Evolutionary conservation across 768 basidiomycete genomes (phyloP).

Genomic region (Grammothele lineata): DNA sequence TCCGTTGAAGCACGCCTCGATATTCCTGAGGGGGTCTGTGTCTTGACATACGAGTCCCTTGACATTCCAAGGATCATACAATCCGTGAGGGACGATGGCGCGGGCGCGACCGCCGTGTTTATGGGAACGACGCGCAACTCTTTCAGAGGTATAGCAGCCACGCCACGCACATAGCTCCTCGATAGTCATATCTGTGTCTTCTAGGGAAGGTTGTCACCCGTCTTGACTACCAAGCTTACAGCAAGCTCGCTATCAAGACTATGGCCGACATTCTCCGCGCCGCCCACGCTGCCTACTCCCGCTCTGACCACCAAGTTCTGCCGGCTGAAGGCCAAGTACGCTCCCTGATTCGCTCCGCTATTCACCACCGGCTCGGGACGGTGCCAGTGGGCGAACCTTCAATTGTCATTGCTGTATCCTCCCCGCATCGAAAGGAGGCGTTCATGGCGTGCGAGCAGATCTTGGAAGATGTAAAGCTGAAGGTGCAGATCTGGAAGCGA

Average conservation of each 20-base stretch:
- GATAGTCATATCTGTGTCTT: no score
- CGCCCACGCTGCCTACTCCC: slow-evolving; percentile 37
- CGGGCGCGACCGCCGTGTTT: slow-evolving; percentile 74
- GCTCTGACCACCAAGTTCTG: slow-evolving; percentile 31
- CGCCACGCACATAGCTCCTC: no score
- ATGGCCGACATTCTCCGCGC: slow-evolving; percentile 56
- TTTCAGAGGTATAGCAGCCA: slow-evolving; percentile 66
- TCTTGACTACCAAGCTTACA: slow-evolving; percentile 82
- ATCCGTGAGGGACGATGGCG: slow-evolving; percentile 57
- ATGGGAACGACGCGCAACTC: slow-evolving; percentile 85
- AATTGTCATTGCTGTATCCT: slow-evolving; percentile 81
- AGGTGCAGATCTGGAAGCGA: slow-evolving; percentile 88
- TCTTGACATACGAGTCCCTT: slow-evolving; percentile 56
- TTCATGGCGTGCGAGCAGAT: slow-evolving; percentile 77
- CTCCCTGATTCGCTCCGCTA: slow-evolving; percentile 48
- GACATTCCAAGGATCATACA: slow-evolving; percentile 53
- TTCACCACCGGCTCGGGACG: slow-evolving; percentile 74
- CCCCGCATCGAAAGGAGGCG: slow-evolving; percentile 79
- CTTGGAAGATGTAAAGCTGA: slow-evolving; percentile 81
- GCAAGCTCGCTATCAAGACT: slow-evolving; percentile 74
- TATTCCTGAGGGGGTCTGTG: slow-evolving; percentile 45
- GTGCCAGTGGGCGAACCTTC: slow-evolving; percentile 79
- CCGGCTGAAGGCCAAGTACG: not conserved
- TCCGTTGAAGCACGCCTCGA: slow-evolving; percentile 42
- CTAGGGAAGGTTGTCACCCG: slow-evolving; percentile 53